phyloP scores from a whole-genome alignment of 345 rosid species.

The Trapa incisa region DNA sequence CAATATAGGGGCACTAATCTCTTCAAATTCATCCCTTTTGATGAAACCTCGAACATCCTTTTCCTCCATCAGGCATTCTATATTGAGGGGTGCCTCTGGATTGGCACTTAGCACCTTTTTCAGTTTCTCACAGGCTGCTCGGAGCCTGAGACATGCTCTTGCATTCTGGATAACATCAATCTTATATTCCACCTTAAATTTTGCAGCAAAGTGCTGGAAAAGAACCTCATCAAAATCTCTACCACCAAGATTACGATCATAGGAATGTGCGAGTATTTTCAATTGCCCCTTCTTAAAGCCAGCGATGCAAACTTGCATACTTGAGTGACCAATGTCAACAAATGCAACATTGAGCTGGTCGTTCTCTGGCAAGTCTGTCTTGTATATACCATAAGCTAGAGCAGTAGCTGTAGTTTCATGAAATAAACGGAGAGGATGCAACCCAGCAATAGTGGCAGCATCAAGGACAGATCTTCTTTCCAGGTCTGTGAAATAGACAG shows the following conservation, averaged over 20 bases:
- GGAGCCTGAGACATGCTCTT: constrained; percentile 69
- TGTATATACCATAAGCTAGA: constrained; percentile 90
- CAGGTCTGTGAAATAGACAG: constrained; percentile 81
- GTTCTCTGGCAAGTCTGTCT: constrained; percentile 85
- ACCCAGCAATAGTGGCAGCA: constrained; percentile 91
- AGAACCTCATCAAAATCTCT: constrained; percentile 91
- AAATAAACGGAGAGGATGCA: constrained; percentile 71
- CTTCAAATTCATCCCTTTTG: constrained; percentile 89
- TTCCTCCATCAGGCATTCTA: constrained; percentile 95
- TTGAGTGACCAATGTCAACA: constrained; percentile 83
- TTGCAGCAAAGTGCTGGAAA: constrained; percentile 63
- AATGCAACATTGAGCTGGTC: constrained; percentile 82
- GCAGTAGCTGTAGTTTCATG: constrained; percentile 97
- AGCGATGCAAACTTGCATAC: constrained; percentile 95
- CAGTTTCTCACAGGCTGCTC: constrained; percentile 80
- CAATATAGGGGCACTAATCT: constrained; percentile 65
- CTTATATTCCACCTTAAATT: constrained; percentile 80
- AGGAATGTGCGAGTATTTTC: constrained; percentile 63
- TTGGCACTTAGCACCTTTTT: constrained; percentile 96
- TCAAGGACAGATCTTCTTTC: constrained; percentile 90
- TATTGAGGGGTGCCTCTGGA: constrained; percentile 72
- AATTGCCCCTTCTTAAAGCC: constrained; percentile 85
- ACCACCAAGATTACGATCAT: constrained; percentile 76
- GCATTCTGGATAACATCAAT: constrained; percentile 87
- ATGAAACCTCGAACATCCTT: constrained; percentile 84